Evolutionary conservation across 2,329 filamentous ascomycete species (phyloP).

Genomic region (Nigrospora oryzae): DNA sequence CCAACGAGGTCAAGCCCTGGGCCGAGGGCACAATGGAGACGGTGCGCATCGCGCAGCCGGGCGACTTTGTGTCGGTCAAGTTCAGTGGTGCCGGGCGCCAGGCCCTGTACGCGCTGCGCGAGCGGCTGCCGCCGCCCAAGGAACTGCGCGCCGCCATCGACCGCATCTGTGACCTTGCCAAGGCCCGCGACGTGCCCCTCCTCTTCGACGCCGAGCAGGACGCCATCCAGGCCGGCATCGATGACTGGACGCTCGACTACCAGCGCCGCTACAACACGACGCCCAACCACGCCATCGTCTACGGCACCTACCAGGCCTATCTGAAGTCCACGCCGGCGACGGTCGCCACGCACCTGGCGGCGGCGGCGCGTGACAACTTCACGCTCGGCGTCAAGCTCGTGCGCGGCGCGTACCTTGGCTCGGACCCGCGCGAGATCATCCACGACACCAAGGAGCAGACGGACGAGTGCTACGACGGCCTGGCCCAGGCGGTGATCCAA

Average conservation of each 20-base stretch:
- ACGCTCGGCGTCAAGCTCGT: constrained; percentile 68
- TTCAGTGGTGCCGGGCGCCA: constrained; percentile 77
- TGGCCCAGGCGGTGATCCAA: constrained; percentile 59
- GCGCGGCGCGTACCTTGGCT: constrained; percentile 64
- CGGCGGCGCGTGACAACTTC: constrained; percentile 51
- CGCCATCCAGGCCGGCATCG: constrained; percentile 68
- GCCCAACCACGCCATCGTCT: constrained; percentile 58
- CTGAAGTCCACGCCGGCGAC: constrained; percentile 53
- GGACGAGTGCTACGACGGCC: constrained; percentile 63
- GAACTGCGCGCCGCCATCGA: constrained; percentile 63
- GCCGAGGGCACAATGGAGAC: constrained; percentile 66
- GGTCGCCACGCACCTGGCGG: constrained; percentile 50
- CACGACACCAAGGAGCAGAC: constrained; percentile 66
- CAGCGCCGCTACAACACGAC: constrained; percentile 67
- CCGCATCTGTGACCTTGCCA: constrained; percentile 65
- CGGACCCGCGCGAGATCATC: constrained; percentile 62
- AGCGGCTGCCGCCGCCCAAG: constrained; percentile 52
- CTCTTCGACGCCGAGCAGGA: constrained; percentile 85
- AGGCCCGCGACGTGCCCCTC: constrained; percentile 59
- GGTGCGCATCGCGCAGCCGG: constrained; percentile 60
- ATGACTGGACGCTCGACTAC: constrained; percentile 70
- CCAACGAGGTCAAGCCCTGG: constrained; percentile 63
- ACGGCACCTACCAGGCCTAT: constrained; percentile 74
- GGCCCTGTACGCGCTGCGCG: constrained; percentile 58
- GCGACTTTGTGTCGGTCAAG: constrained; percentile 61